Evolutionary conservation across 2,329 filamentous ascomycete species (phyloP).

Genomic region (Plenodomus lindquistii): DNA sequence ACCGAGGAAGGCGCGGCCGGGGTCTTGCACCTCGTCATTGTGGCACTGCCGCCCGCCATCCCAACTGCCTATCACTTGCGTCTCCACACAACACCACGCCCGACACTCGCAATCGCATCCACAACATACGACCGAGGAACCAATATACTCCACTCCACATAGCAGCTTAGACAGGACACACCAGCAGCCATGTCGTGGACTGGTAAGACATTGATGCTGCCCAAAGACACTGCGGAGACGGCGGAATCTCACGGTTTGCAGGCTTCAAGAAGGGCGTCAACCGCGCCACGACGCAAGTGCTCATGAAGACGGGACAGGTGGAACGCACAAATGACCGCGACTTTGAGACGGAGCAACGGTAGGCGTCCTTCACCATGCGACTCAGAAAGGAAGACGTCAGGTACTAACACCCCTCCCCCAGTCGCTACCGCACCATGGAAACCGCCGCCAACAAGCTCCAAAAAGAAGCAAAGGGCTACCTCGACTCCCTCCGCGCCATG

Average conservation of each 20-base stretch:
- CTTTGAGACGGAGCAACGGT: slow-evolving; percentile 97
- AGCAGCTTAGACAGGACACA: neutral
- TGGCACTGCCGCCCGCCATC: slow-evolving; percentile 26
- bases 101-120: neutral
- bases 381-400: neutral
- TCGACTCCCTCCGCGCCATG: slow-evolving; percentile 97
- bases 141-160: neutral
- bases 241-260: slow-evolving; percentile 43
- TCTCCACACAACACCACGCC: slow-evolving; percentile 2
- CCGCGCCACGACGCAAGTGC: slow-evolving; percentile 98
- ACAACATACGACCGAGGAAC: too few relatives aligned
- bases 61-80: slow-evolving; percentile 4
- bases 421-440: slow-evolving; percentile 97
- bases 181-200: slow-evolving; percentile 55
- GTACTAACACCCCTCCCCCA: slow-evolving; percentile 41
- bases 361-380: slow-evolving; percentile 24
- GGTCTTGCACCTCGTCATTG: slow-evolving; percentile 31
- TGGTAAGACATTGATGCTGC: slow-evolving; percentile 51
- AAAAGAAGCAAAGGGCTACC: slow-evolving; percentile 96
- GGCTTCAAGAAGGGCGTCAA: slow-evolving; percentile 97
- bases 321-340: slow-evolving; percentile 98
- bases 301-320: slow-evolving; percentile 99
- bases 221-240: slow-evolving; percentile 7
- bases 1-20: slow-evolving; percentile 13
- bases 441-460: slow-evolving; percentile 88